These are phyloP conservation scores for Skeletonema tropicum DNA, from an alignment of 108 stramenopile genomes.

Conservation along the genomic window DNA sequence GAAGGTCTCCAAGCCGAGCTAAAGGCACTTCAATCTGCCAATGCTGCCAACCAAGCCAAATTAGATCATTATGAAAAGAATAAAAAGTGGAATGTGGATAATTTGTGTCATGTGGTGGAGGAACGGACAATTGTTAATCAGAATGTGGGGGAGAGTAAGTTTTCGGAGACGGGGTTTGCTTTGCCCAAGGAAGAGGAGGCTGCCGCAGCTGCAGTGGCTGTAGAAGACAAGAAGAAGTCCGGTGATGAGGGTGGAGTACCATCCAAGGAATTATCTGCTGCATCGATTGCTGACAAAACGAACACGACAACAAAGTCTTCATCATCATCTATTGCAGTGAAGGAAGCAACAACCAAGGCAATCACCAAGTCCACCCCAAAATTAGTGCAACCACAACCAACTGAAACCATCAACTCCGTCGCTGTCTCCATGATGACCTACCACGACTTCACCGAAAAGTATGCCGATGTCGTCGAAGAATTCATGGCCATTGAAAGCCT, in stretches of 20 bases:
- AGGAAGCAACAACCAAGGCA: neutral
- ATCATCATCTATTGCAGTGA: neutral
- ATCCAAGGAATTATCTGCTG: constrained; percentile 52
- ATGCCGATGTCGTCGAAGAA: constrained; percentile 90
- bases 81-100: constrained; percentile 98
- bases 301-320: constrained; percentile 3
- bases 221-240: neutral
- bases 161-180: constrained; percentile 75
- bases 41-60: constrained; percentile 64
- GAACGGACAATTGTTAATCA: constrained; percentile 93
- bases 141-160: constrained; percentile 68
- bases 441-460: constrained; percentile 90
- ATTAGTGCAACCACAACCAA: constrained; percentile 37
- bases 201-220: neutral
- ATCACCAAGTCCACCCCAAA: constrained; percentile 14
- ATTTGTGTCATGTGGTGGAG: constrained; percentile 93
- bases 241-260: constrained; percentile 25
- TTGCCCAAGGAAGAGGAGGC: constrained; percentile 29
- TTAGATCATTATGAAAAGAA: constrained; percentile 94
- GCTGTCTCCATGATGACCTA: constrained; percentile 84
- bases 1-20: constrained; percentile 85
- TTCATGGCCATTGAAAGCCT: constrained; percentile 84
- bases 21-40: constrained; percentile 67
- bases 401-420: constrained; percentile 37
- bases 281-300: constrained; percentile 29